phyloP scores from a whole-genome alignment of 176 grass and related monocot genomes.

The Alopecurus myosuroides region DNA sequence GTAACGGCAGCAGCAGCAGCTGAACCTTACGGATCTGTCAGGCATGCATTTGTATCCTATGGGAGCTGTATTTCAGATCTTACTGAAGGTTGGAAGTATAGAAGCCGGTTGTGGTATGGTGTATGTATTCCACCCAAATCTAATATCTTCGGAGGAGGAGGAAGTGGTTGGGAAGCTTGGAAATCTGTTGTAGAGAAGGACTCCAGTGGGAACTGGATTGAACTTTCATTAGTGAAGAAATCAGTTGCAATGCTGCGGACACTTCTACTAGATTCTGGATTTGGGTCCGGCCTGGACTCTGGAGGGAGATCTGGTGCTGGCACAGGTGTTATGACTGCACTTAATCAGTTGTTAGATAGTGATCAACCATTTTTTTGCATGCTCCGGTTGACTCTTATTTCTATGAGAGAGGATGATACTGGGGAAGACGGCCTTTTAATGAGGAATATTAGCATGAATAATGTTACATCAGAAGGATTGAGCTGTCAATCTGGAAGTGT shows the following conservation, averaged over 20 bases:
- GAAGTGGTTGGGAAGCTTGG: constrained; percentile 76
- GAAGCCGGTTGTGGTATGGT: constrained; percentile 78
- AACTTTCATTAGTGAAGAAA: constrained; percentile 79
- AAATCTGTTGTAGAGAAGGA: constrained; percentile 60
- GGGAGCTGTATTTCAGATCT: constrained; percentile 72
- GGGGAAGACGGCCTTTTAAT: constrained; percentile 58
- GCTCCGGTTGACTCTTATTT: constrained; percentile 68
- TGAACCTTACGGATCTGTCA: constrained; percentile 80
- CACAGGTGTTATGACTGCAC: constrained; percentile 54
- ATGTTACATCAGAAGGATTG: constrained; percentile 49
- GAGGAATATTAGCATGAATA: constrained; percentile 46
- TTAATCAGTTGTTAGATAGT: constrained; percentile 84
- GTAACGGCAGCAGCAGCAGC: constrained; percentile 73
- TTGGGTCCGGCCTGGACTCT: constrained; percentile 55
- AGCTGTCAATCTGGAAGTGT: constrained; percentile 29
- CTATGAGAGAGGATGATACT: constrained; percentile 68
- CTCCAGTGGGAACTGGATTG: constrained; percentile 56
- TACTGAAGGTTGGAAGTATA: constrained; percentile 78
- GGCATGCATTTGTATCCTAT: constrained; percentile 81
- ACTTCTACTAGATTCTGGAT: constrained; percentile 66
- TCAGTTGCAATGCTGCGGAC: constrained; percentile 72
- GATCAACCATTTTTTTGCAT: constrained; percentile 90
- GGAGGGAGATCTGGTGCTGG: constrained; percentile 64
- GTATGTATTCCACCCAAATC: constrained; percentile 67
- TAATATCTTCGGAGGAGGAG: constrained; percentile 61